Evolutionary conservation across 257 asterid species (phyloP).

Genomic region (Lycium barbarum): DNA sequence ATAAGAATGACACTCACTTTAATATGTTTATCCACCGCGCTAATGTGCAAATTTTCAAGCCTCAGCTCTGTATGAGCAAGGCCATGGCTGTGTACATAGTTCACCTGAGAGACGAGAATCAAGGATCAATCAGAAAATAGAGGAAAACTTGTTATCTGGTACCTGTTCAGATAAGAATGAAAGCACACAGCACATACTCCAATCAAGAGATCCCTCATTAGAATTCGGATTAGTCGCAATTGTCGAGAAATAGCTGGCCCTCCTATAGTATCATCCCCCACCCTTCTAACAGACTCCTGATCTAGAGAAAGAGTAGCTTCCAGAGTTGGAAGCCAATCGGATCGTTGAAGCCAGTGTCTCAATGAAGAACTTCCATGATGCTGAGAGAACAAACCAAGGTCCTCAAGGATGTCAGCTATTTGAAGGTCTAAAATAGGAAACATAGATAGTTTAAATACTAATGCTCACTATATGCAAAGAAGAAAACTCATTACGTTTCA

Average conservation of each 20-base stretch:
- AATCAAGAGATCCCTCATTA: slow-evolving; percentile 92
- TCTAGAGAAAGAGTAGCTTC: slow-evolving; percentile 96
- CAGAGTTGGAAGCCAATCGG: slow-evolving; percentile 96
- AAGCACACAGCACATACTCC: slow-evolving; percentile 63
- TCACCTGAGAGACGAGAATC: slow-evolving; percentile 63
- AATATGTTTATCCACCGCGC: slow-evolving; percentile 90
- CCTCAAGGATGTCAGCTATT: slow-evolving; percentile 21
- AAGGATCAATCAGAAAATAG: not conserved
- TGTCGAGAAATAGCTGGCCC: slow-evolving; percentile 93
- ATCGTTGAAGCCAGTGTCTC: slow-evolving; percentile 96
- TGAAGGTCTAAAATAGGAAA: slow-evolving; percentile 4
- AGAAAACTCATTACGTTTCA: not conserved
- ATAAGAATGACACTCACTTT: slow-evolving; percentile 59
- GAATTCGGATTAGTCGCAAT: slow-evolving; percentile 75
- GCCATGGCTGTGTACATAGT: slow-evolving; percentile 96
- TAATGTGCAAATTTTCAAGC: slow-evolving; percentile 87
- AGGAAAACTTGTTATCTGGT: not conserved
- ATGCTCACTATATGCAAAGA: not conserved
- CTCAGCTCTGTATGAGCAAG: slow-evolving; percentile 95
- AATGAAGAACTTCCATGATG: slow-evolving; percentile 90
- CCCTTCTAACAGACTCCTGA: slow-evolving; percentile 83
- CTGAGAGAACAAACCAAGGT: slow-evolving; percentile 50
- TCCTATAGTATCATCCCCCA: slow-evolving; percentile 90
- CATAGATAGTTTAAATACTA: not conserved
- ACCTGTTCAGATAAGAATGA: slow-evolving; percentile 21